These are phyloP conservation scores for Quercus parvula DNA, from an alignment of 306 rosid genomes.

Conservation along the genomic window DNA sequence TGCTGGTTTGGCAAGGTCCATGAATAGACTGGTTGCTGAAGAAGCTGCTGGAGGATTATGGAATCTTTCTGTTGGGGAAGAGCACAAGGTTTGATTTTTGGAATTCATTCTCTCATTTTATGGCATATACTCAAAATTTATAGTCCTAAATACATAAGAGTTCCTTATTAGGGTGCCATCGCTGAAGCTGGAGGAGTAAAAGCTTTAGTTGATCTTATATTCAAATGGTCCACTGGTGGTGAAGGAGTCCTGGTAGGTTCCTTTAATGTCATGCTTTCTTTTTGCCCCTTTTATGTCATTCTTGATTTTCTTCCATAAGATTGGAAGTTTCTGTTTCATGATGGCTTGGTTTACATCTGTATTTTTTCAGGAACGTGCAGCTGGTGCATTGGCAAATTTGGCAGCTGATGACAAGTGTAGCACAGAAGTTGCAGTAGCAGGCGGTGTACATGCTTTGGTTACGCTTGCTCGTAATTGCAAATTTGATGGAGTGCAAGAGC, in stretches of 20 bases:
- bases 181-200: slow-evolving; percentile 97
- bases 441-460: slow-evolving; percentile 98
- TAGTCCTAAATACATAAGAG: slow-evolving; percentile 22
- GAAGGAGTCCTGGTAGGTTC: slow-evolving; percentile 93
- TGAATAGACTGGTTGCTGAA: slow-evolving; percentile 95
- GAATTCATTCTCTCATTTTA: slow-evolving; percentile 4
- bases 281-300: slow-evolving; percentile 15
- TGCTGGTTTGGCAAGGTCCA: slow-evolving; percentile 96
- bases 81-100: slow-evolving; percentile 75
- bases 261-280: slow-evolving; percentile 13
- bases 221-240: slow-evolving; percentile 95
- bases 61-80: slow-evolving; percentile 99
- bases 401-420: slow-evolving; percentile 99
- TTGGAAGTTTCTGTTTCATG: slow-evolving; percentile 18
- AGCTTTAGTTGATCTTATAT: slow-evolving; percentile 96
- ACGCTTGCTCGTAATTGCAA: slow-evolving; percentile 98
- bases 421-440: slow-evolving; percentile 93
- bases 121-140: slow-evolving; percentile 16
- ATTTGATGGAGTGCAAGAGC: slow-evolving; percentile 99
- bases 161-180: slow-evolving; percentile 75
- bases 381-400: slow-evolving; percentile 99
- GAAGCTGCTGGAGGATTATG: slow-evolving; percentile 99
- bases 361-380: slow-evolving; percentile 89
- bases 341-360: slow-evolving; percentile 16
- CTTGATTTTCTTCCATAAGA: slow-evolving; percentile 7